Conservation (phyloP, 2,329 filamentous ascomycete species). For the Oidium heveae region DNA sequence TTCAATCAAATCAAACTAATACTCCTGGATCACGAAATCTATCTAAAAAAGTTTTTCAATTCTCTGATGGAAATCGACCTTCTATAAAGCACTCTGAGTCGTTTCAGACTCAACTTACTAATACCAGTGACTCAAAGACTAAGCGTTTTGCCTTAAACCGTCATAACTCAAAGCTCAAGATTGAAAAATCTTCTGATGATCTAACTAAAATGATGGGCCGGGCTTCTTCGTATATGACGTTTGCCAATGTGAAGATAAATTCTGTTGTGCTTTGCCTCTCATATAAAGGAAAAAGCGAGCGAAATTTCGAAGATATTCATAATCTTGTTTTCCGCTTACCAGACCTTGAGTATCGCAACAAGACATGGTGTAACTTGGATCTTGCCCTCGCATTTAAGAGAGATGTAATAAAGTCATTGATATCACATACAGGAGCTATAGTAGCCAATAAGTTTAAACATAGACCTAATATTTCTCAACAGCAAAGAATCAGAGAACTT, state of each 20-base stretch:
- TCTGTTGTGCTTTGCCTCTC: conserved; percentile 87
- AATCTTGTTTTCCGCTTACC: conserved; percentile 94
- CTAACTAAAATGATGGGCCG: conserved; percentile 89
- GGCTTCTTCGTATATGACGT: conserved; percentile 91
- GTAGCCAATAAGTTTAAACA: conserved; percentile 95
- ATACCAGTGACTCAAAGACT: conserved; percentile 12
- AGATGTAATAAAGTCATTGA: conserved; percentile 76
- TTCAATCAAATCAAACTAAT: conserved; percentile 15
- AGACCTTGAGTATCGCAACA: conserved; percentile 87
- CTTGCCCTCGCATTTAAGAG: conserved; percentile 81
- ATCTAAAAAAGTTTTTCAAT: conserved; percentile 2
- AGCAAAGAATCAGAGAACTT: conserved; percentile 56
- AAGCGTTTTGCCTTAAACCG: conserved; percentile 28
- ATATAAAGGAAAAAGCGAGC: conserved; percentile 87
- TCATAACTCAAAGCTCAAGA: conserved; percentile 24
- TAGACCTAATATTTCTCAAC: conserved; percentile 55
- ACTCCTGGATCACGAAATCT: conserved; percentile 7
- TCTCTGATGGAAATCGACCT: conserved; percentile 7
- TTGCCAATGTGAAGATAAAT: conserved; percentile 83
- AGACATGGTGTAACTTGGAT: conserved; percentile 96
- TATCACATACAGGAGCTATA: conserved; percentile 86
- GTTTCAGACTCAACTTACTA: conserved; percentile 8
- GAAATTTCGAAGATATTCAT: conserved; percentile 90
- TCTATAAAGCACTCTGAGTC: conserved; percentile 9
- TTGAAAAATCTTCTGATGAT: conserved; percentile 52